phyloP scores from a whole-genome alignment of 768 basidiomycete genomes.

The Arthromyces matolae region DNA sequence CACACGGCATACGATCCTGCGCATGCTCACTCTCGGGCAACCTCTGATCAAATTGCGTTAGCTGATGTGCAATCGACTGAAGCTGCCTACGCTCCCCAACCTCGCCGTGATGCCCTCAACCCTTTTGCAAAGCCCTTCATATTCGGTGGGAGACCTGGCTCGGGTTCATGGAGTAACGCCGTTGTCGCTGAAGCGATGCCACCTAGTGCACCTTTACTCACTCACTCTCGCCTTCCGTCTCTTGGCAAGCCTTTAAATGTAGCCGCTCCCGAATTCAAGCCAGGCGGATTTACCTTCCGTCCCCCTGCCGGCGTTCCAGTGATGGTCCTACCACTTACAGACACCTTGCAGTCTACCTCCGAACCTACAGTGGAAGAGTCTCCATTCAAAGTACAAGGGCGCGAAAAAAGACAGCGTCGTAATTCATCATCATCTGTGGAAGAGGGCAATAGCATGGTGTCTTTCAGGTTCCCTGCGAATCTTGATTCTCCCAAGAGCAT shows the following conservation, averaged over 20 bases:
- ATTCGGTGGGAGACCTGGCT: conserved; percentile 49
- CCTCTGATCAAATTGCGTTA: conserved; percentile 33
- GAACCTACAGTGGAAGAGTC: conserved; percentile 34
- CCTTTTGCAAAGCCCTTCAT: conserved; percentile 84
- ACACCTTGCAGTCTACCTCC: conserved; percentile 26
- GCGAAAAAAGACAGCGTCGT: conserved; percentile 75
- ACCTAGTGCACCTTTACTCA: conserved; percentile 30
- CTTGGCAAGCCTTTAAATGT: conserved; percentile 73
- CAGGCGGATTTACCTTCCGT: conserved; percentile 72
- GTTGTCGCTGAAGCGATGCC: conserved; percentile 31
- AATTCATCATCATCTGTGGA: conserved; percentile 42
- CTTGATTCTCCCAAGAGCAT: conserved; percentile 47
- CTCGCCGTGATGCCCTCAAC: conserved; percentile 50
- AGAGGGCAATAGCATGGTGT: conserved; percentile 64
- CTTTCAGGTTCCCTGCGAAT: conserved; percentile 71
- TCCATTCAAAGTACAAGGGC: conserved; percentile 57
- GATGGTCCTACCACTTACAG: conserved; percentile 36
- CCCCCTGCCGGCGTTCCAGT: conserved; percentile 64
- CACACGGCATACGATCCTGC: conserved; percentile 60
- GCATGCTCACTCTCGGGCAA: conserved; percentile 59
- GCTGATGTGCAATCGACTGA: conserved; percentile 22
- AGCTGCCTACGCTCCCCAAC: conserved; percentile 18
- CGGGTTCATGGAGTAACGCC: conserved; percentile 28
- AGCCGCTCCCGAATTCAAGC: conserved; percentile 79
- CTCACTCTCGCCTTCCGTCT: conserved; percentile 43